A percentile compares a stretch with the other conserved stretches of the same genome.
Evolutionary conservation across 177 flowering plant genomes (phyloP).

Genomic region (Vitis hybrid): DNA sequence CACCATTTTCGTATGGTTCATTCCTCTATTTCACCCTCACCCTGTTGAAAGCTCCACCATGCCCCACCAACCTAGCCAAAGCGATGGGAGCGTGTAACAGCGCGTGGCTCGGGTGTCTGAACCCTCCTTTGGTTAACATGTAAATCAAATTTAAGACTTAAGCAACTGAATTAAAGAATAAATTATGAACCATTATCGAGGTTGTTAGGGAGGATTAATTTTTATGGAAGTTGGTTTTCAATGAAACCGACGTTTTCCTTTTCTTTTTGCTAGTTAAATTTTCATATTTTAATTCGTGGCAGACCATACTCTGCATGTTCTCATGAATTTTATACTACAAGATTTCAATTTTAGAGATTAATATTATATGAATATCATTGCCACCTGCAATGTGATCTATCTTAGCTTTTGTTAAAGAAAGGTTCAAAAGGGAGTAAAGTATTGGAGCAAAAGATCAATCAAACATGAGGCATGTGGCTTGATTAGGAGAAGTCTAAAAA

Average conservation of each 20-base stretch:
- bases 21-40: not conserved
- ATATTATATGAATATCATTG: not conserved
- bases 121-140: too few species aligned
- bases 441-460: constrained; percentile 5
- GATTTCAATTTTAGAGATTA: not conserved
- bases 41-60: too few species aligned
- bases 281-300: constrained; percentile 7
- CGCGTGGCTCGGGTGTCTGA: too few species aligned
- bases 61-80: too few species aligned
- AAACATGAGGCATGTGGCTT: constrained; percentile 23
- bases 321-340: not conserved
- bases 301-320: constrained; percentile 23
- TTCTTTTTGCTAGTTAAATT: not conserved
- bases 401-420: not conserved
- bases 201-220: constrained; percentile 17
- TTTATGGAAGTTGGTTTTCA: constrained; percentile 15
- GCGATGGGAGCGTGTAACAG: too few species aligned
- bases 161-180: not conserved
- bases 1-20: constrained; percentile 1
- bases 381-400: not conserved
- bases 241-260: constrained; percentile 14
- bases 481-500: constrained; percentile 17
- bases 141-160: too few species aligned
- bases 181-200: constrained; percentile 6
- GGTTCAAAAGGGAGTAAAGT: not conserved